These are phyloP conservation scores for Microbotryum silenes-acaulis DNA, from an alignment of 1,284 basidiomycete species.

Conservation along the genomic window DNA sequence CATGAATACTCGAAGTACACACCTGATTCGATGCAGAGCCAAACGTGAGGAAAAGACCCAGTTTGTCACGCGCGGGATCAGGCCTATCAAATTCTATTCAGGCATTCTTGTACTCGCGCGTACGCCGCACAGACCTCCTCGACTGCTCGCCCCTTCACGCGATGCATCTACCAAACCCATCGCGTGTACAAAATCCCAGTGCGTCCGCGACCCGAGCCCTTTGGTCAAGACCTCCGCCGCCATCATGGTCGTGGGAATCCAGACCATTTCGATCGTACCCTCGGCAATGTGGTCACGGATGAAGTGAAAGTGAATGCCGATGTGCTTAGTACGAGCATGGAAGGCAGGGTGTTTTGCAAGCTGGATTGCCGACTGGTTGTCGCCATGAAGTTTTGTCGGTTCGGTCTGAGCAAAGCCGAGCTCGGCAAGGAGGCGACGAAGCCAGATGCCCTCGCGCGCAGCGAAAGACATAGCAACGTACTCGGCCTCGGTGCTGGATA, in stretches of 20 bases:
- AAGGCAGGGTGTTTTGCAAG: constrained; percentile 30
- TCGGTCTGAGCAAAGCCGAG: constrained; percentile 23
- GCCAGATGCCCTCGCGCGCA: constrained; percentile 43
- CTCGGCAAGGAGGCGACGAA: constrained; percentile 35
- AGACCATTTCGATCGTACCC: constrained; percentile 13
- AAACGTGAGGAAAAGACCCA: no score
- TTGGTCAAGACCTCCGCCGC: constrained; percentile 35
- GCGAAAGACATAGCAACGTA: constrained; percentile 49
- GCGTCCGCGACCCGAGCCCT: background rate
- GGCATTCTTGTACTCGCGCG: no score
- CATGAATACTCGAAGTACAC: no score
- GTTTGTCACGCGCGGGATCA: no score
- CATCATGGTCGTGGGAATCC: constrained; percentile 27
- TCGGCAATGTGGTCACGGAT: constrained; percentile 31
- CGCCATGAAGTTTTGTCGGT: constrained; percentile 27
- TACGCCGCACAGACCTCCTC: no score
- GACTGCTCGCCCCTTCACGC: no score
- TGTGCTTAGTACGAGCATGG: constrained; percentile 37
- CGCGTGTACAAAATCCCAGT: no score
- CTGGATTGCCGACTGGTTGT: constrained; percentile 37
- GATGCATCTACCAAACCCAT: no score
- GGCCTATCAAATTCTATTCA: no score
- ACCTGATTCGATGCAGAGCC: no score
- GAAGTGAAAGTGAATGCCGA: constrained; percentile 37
- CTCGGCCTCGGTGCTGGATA: constrained; percentile 45